Percentiles rank a stretch among this genome's conserved stretches.
phyloP scores from a whole-genome alignment of 1,139 yeast genomes.

The Hanseniaspora uvarum region DNA sequence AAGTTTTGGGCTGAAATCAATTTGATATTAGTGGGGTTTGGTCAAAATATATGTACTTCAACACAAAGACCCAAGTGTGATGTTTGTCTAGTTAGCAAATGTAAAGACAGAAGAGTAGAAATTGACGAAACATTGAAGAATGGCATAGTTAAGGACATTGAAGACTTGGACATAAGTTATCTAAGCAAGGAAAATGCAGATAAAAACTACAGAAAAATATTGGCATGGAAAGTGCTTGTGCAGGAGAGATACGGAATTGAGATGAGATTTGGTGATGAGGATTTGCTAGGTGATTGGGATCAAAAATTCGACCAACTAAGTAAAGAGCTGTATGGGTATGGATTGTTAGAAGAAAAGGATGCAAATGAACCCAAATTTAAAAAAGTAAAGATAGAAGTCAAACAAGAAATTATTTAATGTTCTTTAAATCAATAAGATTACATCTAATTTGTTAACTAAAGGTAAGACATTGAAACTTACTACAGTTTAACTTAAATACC shows the following conservation, averaged over 20 bases:
- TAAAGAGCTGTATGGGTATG: constrained; percentile 1
- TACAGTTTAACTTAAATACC: background rate
- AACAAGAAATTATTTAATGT: background rate
- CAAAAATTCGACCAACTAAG: background rate
- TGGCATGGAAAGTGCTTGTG: background rate
- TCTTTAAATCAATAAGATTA: background rate
- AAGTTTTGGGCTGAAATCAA: constrained; percentile 67
- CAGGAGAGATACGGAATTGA: background rate
- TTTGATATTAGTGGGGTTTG: constrained; percentile 75
- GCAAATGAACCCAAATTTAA: background rate
- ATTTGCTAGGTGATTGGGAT: constrained; percentile 13
- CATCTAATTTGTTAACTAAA: background rate
- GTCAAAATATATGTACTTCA: constrained; percentile 60
- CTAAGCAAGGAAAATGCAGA: background rate
- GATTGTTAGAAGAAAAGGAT: background rate
- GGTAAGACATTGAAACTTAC: too few relatives aligned
- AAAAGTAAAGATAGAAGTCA: background rate
- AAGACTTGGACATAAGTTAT: constrained; percentile 7
- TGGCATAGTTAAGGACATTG: constrained; percentile 1
- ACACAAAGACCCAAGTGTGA: constrained; percentile 61
- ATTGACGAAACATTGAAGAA: background rate
- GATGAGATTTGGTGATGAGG: background rate
- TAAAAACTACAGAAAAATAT: background rate
- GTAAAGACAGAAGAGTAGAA: constrained; percentile 10
- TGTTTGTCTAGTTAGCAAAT: constrained; percentile 35